A percentile compares a stretch with the other conserved stretches of the same genome.
phyloP scores from a whole-genome alignment of 176 grass and related monocot species.

The Cenchrus fungigraminus region DNA sequence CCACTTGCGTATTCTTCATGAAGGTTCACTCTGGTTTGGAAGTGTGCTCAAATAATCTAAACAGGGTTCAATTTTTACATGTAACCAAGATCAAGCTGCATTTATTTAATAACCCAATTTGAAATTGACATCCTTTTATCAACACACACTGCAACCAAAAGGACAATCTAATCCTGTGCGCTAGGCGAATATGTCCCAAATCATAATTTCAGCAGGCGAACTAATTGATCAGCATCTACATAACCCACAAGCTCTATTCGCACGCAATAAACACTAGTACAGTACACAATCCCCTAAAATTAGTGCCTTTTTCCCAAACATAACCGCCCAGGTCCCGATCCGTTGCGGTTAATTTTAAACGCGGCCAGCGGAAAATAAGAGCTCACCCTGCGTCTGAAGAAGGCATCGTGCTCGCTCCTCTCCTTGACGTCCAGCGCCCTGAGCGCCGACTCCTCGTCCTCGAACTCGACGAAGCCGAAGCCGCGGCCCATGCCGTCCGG shows the following conservation, averaged over 20 bases:
- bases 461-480: constrained; percentile 80
- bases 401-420: constrained; percentile 44
- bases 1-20: neutral
- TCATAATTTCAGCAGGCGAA: neutral
- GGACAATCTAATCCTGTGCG: neutral
- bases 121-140: neutral
- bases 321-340: neutral
- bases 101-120: neutral
- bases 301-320: neutral
- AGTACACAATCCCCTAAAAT: neutral
- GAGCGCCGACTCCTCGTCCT: constrained; percentile 30
- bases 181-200: neutral
- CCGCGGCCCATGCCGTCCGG: constrained; percentile 38
- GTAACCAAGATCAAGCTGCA: neutral
- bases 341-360: neutral
- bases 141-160: neutral
- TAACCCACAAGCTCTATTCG: neutral
- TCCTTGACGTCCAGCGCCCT: constrained; percentile 49
- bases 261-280: no score
- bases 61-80: neutral
- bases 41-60: neutral
- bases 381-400: constrained; percentile 47
- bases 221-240: neutral
- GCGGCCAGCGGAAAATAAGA: neutral
- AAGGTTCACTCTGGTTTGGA: neutral